A percentile compares a stretch with the other conserved stretches of the same genome.
These are phyloP conservation scores for Alternaria sp. DNA, from an alignment of 2,329 filamentous ascomycete species.

Conservation along the genomic window DNA sequence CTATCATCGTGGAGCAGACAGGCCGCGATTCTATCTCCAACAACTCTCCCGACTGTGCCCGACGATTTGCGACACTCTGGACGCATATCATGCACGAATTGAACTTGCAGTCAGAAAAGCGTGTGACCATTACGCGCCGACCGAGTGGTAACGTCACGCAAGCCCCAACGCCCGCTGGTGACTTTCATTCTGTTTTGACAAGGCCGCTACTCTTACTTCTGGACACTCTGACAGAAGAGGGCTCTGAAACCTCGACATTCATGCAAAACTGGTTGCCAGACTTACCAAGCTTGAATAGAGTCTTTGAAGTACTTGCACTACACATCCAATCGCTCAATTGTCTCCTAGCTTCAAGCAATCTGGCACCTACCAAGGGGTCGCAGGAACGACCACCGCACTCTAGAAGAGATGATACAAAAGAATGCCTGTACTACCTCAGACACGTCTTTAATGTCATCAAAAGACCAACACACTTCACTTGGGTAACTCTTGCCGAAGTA, in stretches of 20 bases:
- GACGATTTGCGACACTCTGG: conserved; percentile 81
- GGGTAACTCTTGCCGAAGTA: conserved; percentile 74
- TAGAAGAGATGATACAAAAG: conserved; percentile 71
- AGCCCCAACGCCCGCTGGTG: conserved; percentile 53
- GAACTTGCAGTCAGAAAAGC: conserved; percentile 48
- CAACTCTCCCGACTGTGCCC: conserved; percentile 63
- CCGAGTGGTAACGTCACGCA: conserved; percentile 40
- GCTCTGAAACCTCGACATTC: conserved; percentile 77
- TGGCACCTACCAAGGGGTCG: conserved; percentile 20
- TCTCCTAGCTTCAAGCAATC: conserved; percentile 28
- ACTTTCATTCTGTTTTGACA: conserved; percentile 78
- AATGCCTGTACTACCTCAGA: conserved; percentile 80
- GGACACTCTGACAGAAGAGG: conserved; percentile 77
- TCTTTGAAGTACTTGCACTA: conserved; percentile 50
- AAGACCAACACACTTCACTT: conserved; percentile 73
- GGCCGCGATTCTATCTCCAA: conserved; percentile 1
- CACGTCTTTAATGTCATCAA: conserved; percentile 77
- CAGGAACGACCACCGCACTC: conserved; percentile 6
- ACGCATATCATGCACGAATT: conserved; percentile 69
- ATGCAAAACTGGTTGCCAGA: conserved; percentile 82
- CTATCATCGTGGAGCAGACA: conserved; percentile 64
- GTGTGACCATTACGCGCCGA: conserved; percentile 39
- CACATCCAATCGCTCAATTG: conserved; percentile 46
- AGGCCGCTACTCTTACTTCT: conserved; percentile 83
- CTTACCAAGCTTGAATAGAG: conserved; percentile 61